Base-by-base conservation (phyloP, 768 basidiomycete species). In the Pluteus cervinus region DNA sequence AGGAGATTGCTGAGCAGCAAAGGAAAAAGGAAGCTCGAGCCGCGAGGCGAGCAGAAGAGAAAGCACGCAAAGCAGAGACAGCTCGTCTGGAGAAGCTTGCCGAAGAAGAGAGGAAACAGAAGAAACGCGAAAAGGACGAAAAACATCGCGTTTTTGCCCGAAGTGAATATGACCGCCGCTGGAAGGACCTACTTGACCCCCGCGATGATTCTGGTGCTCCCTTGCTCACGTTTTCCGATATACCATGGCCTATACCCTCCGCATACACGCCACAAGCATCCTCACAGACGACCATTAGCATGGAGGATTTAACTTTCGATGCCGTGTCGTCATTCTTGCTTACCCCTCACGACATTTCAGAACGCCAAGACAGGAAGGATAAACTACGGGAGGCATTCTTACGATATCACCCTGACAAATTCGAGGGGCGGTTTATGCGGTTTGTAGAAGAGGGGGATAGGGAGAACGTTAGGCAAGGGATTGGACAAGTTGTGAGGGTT, bases 351-450 rank as follows among this genome's bases (percentile, higher is more conserved):
- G 15, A 29, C 39, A 42, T 33, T 62, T 59, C 14, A 41, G 41
- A 15, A 52, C 55, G 23, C 55, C 74, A 68, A 51, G 65, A 63
- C 23, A 61, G 68, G 33, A 79, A 73, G 52, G 80, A 85, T 14
- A 78, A 68, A 44, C 49, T 86, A 30, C 65, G 79, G 47, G 83
- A 85, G 57, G 69, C 80, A 0, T 67, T 85, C 48, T 55, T 86
- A 17, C 77, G 83, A 14, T 87, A 82, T 53, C 85, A 87, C 51
- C 85, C 85, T 2, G 85, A 87, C 56, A 87, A 87, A 53, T 86
- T 86, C 37, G 81, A 87, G 53, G 81, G 85, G 14, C 69, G 85
- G 23, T 60, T 86, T 33, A 75, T 85, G 70, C 53, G 54, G 33
- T 63, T 65, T 4, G 65, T 86, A 5, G 49, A 46, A 29, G 59